Evolutionary conservation across 2,329 filamentous ascomycete species (phyloP), one percentile per base, ranked within the genome.

Genomic region (Fusarium chlamydosporum): DNA sequence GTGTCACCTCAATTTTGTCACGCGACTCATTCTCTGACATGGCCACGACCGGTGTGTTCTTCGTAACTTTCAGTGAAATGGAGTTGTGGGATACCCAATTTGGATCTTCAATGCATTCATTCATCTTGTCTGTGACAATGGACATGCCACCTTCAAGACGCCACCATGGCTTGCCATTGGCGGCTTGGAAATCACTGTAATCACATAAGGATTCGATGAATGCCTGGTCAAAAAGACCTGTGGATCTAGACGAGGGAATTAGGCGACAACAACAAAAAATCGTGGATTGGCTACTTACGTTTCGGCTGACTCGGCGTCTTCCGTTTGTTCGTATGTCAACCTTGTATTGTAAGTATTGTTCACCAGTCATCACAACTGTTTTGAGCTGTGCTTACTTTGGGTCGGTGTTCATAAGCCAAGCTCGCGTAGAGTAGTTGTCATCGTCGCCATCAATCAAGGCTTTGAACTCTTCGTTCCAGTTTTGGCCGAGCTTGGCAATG

Each of bases 121-220:
- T 50, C 67, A 70, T 70, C 46, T 56, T 54, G 2, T 70, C 46
- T 0, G 61, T 67, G 29, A 67, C n/a, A 0, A 52, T 42, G 2
- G 65, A 63, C 67, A 69, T 70, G n/a, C 67, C 67, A 4, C 61
- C 67, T 2, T 68, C 65, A 1, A 69, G 31, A 6, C 67, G 67
- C 26, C 33, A 65, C 67, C 65, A 69, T 1, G 18, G n/a, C 1
- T 59, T 56, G 0, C 40, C 27, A 1, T 18, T 38, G 0, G 61
- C 52, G 0, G 56, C 61, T 23, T 69, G 67, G 2, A 70, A 70
- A 11, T 70, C 65, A 5, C 56, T 69, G 2, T 59, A 69, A 13
- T 70, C 67, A 4, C 65, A 70, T 0, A 70, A 29, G 0, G 67
- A 59, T 6, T 70, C 67, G 0, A 61, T 34, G 1, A 70, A 58